Base-by-base conservation (phyloP, 164 flowering plant genomes). In the Litsea cubeba region DNA sequence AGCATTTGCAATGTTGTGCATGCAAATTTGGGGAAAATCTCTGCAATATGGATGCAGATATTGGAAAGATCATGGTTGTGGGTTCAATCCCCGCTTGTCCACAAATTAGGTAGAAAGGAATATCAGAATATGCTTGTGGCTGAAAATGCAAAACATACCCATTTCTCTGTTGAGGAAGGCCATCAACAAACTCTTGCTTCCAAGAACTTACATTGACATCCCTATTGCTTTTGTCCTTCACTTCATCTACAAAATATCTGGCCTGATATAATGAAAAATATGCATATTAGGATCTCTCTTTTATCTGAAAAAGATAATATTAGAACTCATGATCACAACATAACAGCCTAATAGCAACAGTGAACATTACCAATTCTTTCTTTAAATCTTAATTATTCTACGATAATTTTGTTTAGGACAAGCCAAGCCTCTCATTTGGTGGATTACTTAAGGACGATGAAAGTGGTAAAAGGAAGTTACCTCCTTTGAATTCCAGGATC, bases 151-250 rank as follows among this genome's bases (percentile, higher is more conserved):
- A 40, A 67, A 78, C 85, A 69, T 72, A 93, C 99, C 97, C 97
- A 78, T 93, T 92, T 74, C 80, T 72, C 80, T 95, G 99, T 51
- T 82, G 85, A 57, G 99, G 99, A 83, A 93, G 90, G 75, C 90
- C 95, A 62, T 79, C 82, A 62, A 91, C 93, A 81, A 73, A 85
- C 82, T 94, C 99, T 32, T 79, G 82, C 79, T 78, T 69, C 99
- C 99, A 96, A 23, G 90, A 85, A 75, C 86, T 85, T 26, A 88
- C 74, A 71, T 91, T 86, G 22, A 96, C 85, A 49, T 87, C 91
- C 73, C 81, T 82, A 26, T 86, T 90, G 80, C 79, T 76, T 84
- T 96, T 96, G 76, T 96, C 99, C 84, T 88, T 96, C 60, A 87
- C 97, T 83, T 96, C 99, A 79, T 96, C 98, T 50, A 84, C 76